Evolutionary conservation across 2,329 filamentous ascomycete species (phyloP), one percentile per base, ranked within the genome.

Genomic region (Botrytis byssoidea): DNA sequence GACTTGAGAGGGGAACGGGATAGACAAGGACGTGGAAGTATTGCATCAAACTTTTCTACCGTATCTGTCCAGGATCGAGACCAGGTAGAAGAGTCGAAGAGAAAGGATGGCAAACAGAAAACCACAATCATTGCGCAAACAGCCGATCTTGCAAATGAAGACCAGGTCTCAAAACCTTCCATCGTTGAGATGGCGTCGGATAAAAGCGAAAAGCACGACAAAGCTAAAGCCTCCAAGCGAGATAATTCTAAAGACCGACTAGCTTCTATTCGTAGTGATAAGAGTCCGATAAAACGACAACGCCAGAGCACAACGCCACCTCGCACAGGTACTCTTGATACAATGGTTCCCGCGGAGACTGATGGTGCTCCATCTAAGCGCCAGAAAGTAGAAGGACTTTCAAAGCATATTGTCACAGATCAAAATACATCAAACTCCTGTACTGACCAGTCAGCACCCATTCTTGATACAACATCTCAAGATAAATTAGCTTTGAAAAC

Each of bases 291-390:
- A n/a, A 91, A 91, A 80, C 84, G 89, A 60, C 87, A 88, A 77
- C 85, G 89, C 42, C 84, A 85, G 44, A 91, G 89, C 76, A 84
- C 86, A 68, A 90, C 89, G 0, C 89, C 89, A 2, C 87, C 89
- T 42, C 82, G 83, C 44, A 77, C 77, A 22, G 73, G 76, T 37
- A 77, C 76, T 64, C 83, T 84, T n/a, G 86, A 84, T 74, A 83
- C 85, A 32, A 83, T 82, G 1, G 66, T 73, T 37, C 87, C 89
- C 22, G 89, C 87, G 77, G 88, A 89, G 46, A 83, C 85, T 44
- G 79, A 80, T 59, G 88, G 89, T 71, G 84, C 79, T 14, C 85
- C 88, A 25, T 75, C 83, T 29, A 91, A 91, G 79, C 83, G 87
- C 76, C 84, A 89, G 73, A 88, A 88, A 48, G 78, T 91, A 4